Percentiles rank a stretch among this genome's conserved stretches.
phyloP scores from a whole-genome alignment of 441 rosid species.

The Euphorbia schlechtendalii region DNA sequence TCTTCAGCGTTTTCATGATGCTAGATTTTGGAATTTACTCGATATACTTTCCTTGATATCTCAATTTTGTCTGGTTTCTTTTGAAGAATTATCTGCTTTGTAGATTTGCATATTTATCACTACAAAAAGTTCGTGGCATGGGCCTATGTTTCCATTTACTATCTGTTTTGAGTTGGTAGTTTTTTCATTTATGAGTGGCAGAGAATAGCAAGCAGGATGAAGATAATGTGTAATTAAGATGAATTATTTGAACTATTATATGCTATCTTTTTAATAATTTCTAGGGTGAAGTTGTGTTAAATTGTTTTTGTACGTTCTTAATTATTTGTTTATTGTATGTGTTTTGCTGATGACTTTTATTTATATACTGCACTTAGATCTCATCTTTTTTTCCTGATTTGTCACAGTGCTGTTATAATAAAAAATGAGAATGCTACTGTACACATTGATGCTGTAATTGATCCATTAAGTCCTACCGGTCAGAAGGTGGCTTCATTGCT shows the following conservation, averaged over 20 bases:
- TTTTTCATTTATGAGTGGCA: not conserved
- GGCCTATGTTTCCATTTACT: not conserved
- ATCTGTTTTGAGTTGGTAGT: not conserved
- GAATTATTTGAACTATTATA: not conserved
- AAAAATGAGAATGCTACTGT: slow-evolving; percentile 68
- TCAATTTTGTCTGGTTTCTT: not conserved
- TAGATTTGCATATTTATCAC: not conserved
- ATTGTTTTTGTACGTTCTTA: not conserved
- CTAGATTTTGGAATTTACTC: not conserved
- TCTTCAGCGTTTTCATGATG: not conserved
- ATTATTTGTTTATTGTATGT: not conserved
- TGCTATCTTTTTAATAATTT: not conserved
- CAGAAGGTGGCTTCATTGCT: slow-evolving; percentile 92
- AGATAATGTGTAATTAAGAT: not conserved
- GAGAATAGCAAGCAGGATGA: not conserved
- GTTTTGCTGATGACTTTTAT: slow-evolving; percentile 1
- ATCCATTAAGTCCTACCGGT: slow-evolving; percentile 88
- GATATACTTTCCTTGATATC: not conserved
- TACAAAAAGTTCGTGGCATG: not conserved
- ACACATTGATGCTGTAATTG: slow-evolving; percentile 94
- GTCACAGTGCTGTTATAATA: slow-evolving; percentile 74
- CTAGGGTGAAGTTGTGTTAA: not conserved
- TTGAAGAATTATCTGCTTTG: not conserved
- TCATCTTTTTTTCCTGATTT: slow-evolving; percentile 5
- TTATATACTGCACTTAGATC: slow-evolving; percentile 4